Conservation (phyloP, 2,329 filamentous ascomycete genomes). For the Gnomoniopsis smithogilvyi region DNA sequence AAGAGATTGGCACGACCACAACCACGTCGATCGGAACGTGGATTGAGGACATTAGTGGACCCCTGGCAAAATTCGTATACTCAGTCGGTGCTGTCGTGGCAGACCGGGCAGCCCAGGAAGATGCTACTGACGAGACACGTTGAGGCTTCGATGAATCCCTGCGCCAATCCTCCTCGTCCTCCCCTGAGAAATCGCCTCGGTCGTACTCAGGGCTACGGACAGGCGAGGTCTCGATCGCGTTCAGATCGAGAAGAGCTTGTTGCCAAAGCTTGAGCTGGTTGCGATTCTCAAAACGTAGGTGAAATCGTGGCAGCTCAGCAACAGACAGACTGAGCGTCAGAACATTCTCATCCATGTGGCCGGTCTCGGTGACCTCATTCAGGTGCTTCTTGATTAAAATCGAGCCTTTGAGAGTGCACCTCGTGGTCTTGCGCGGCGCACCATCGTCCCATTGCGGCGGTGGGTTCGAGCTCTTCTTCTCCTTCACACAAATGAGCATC, state of each 20-base stretch:
- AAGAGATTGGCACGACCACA: slow-evolving; percentile 93
- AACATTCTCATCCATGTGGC: slow-evolving; percentile 71
- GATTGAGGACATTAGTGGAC: slow-evolving; percentile 49
- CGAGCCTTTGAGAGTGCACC: slow-evolving; percentile 92
- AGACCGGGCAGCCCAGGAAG: slow-evolving; percentile 77
- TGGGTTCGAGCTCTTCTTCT: slow-evolving; percentile 68
- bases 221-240: slow-evolving; percentile 63
- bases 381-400: slow-evolving; percentile 98
- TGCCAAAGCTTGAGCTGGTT: slow-evolving; percentile 88
- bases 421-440: slow-evolving; percentile 60
- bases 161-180: slow-evolving; percentile 87
- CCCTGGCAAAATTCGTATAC: slow-evolving; percentile 71
- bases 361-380: slow-evolving; percentile 77
- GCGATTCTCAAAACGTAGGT: slow-evolving; percentile 81
- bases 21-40: slow-evolving; percentile 95
- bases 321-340: slow-evolving; percentile 90
- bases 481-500: slow-evolving; percentile 99
- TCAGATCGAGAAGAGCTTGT: slow-evolving; percentile 79
- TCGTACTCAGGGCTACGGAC: slow-evolving; percentile 75
- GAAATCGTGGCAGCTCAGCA: slow-evolving; percentile 87
- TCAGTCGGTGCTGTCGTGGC: slow-evolving; percentile 87
- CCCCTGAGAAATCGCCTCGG: slow-evolving; percentile 71
- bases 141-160: slow-evolving; percentile 52
- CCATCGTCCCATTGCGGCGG: slow-evolving; percentile 63
- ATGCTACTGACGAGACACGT: slow-evolving; percentile 78